Base-by-base conservation (phyloP, 805 yeast genomes). In the Scheffersomyces amazonensis region DNA sequence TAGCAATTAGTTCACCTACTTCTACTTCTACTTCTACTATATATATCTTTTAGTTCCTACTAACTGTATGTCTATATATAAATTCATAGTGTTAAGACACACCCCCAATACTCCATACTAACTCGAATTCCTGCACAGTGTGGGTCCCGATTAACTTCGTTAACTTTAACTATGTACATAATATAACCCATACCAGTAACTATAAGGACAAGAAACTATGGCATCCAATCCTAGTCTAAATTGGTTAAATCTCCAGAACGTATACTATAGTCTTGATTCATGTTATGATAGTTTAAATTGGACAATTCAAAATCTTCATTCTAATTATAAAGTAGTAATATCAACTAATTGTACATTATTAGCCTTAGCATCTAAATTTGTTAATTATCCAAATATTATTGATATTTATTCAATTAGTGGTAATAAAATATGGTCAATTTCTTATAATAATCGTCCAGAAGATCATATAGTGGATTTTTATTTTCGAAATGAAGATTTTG, bases 241-340 rank as follows among this genome's bases (percentile, higher is more conserved):
- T 31, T 89, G 97, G 97, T 96, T 88, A 56, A 74, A 82, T 46
- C 71, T 89, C 15, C 80, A 78, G 37, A 78, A 80, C 56, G 83
- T 78, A 8, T 87, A 76, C 56, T 89, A 87, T 48, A 67, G 84
- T 39, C 69, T 73, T 13, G 60, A 81, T 38, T 73, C 77, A 15
- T 81, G 85, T 39, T 81, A 76, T 50, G 71, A 66, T 4, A 37
- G 64, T 1, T 53, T 79, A 49, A 60, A 70, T 37, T 80, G 85
- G 85, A 58, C 69, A 13, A 52, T 65, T 13, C 64, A 66, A 13
- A 62, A 64, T 35, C 47, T 66, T 10, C 48, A 54, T 36, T 35
- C 54, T 12, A 70, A 76, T 38, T 71, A 64, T 45, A 50, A 60
- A 10, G 76, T 80, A 4, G 64, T 73, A 4, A 57, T 78, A 12